Evolutionary conservation across 2,329 filamentous ascomycete genomes (phyloP), one percentile per base, ranked within the genome.

Genomic region (Clarireedia hainanense): DNA sequence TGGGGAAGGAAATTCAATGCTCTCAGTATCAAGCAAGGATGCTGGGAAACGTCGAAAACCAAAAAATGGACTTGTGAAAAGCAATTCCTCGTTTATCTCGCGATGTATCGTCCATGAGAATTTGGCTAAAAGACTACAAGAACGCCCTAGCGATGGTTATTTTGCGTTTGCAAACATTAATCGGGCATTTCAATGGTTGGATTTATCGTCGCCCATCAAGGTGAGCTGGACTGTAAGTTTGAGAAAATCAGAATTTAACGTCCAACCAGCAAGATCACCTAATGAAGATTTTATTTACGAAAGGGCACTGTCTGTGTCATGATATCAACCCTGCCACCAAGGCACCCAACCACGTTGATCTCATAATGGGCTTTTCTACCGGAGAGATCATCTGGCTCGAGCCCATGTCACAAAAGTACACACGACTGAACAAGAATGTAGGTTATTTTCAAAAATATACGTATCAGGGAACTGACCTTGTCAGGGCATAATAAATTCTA

Each of bases 301-400:
- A 95, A 73, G 91, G 91, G 0, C 91, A 99, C 70, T 92, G 91
- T 67, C 76, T 97, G 45, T 96, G 91, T 64, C 94, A 99, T 69
- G 92, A 97, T 70, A 83, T 96, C 43, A 97, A 99, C 68, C 75
- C 81, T 45, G 69, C 88, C 54, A 96, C 91, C 10, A 96, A 92
- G 72, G 85, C 83, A 50, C 69, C 80, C 3, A 83, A 80, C 5
- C 92, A 97, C 67, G 79, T 99, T 43, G 94, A 99, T 69, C 78
- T 99, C 20, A 84, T 96, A 56, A 88, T 99, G 84, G 94, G 94
- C 1, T 97, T 96, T 67, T 96, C 92, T 6, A 95, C 91, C 0
- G 91, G 91, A 40, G 94, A 99, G 70, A 91, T 99, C 48, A 92
- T 99, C 60, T 99, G 94, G 94, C 97, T 94, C 76, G 94, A 99